Evolutionary conservation across 1,284 basidiomycete species (phyloP), one percentile per base, ranked within the genome.

Genomic region (Irpex sp.): DNA sequence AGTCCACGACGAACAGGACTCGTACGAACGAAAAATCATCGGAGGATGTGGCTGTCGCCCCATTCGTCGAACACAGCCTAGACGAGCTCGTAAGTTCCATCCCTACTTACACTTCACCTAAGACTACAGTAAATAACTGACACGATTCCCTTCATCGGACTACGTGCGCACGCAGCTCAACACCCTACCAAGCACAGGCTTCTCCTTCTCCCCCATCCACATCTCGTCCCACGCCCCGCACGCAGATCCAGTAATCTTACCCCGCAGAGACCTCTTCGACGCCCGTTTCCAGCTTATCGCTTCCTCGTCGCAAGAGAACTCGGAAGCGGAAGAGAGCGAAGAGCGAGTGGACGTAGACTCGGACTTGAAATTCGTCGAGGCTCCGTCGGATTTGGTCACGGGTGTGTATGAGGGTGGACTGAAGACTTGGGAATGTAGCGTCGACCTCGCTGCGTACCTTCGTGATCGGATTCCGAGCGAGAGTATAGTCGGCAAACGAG

Each of bases 341-440:
- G 21, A 26, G 3, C 21, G 21, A 26, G 21, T 26, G 21, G 21
- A 26, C 64, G 47, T 37, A 65, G 31, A 67, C 21, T 26, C 21
- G 21, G 66, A 82, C 0, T 73, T 89, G 1, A 77, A 79, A 11
- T 93, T 91, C 65, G 78, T 95, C 19, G 89, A 94, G 67, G 85
- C 91, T 0, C 89, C 92, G 0, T 95, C 94, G 0, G 97, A 98
- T 76, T 84, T 99, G 9, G 86, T 98, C 8, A 93, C 96, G 1
- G 91, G 95, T 0, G 83, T 96, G 0, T 98, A 99, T 72, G 97
- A 98, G 77, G 97, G 97, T 13, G 97, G 97, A 0, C 75, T 99
- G 62, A 98, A 98, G 77, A 98, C 96, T 2, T 99, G 97, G 97
- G 97, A 99, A 75, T 97, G 95, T 66, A 92, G 93, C 44, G 76